Evolutionary conservation across 1,284 basidiomycete species (phyloP), one percentile per base, ranked within the genome.

Genomic region (Inonotus hispidus): DNA sequence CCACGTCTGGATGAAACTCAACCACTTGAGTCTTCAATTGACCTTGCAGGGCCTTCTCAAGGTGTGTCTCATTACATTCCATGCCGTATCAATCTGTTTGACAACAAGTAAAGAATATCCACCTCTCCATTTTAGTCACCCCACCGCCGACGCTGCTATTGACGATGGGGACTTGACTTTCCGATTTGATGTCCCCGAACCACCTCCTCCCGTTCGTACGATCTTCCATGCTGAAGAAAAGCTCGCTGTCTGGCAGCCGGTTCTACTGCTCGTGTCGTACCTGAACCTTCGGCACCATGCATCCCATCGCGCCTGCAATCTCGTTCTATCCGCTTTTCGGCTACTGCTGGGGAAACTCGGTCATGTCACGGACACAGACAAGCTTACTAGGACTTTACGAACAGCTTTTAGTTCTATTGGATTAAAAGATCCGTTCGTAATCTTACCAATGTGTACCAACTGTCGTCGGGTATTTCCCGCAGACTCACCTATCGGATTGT

Each of bases 371-470:
- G 5, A 46, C 16, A 35, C 35, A 5, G 35, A 55, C 38, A 55
- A 55, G 19, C 53, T 21, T 6, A 16, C 32, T 11, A 19, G 5
- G 5, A 41, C 29, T 13, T 14, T 55, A 21, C 7, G 38, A 16
- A 55, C 29, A 8, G 38, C 53, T 11, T 41, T 55, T 35, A 52
- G n/a, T 14, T 13, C 49, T 29, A 11, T 52, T 10, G 58, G 58
- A 10, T 50, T 59, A 19, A 23, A 19, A 37, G 58, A 54, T 27
- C 39, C 21, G 8, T 59, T 59, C 19, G 11, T 25, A 13, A 27
- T 59, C 32, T 27, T 53, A 8, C 50, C 52, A 11, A 54, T 59
- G 49, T 59, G 58, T 41, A 29, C 37, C n/a, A 13, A 27, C 6
- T 59, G 58, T 32, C 35, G 25, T 21, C 58, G 32, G 4, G 37